phyloP scores from a whole-genome alignment of 1,284 basidiomycete genomes.

The Calocybe gambosa region DNA sequence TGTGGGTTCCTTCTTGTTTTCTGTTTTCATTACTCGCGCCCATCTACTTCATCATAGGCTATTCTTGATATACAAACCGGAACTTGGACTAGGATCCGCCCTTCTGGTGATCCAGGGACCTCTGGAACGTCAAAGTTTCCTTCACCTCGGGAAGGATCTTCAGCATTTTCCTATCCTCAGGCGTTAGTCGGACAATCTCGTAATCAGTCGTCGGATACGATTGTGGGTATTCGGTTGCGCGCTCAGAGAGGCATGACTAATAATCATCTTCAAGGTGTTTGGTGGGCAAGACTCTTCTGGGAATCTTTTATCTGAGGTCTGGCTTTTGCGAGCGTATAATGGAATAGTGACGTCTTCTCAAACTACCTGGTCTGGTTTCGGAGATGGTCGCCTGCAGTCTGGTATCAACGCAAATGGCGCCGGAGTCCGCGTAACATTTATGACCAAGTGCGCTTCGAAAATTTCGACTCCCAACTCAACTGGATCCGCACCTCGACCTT shows the following conservation, averaged over 20 bases:
- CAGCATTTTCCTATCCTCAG: constrained; percentile 47
- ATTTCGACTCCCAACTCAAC: constrained; percentile 23
- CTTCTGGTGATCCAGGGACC: constrained; percentile 63
- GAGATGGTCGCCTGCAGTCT: constrained; percentile 50
- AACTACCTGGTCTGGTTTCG: constrained; percentile 56
- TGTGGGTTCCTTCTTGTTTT: constrained; percentile 33
- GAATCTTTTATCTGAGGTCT: constrained; percentile 64
- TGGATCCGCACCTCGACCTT: constrained; percentile 15
- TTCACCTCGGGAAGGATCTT: constrained; percentile 61
- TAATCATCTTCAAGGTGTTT: constrained; percentile 40
- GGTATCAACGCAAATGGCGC: constrained; percentile 59
- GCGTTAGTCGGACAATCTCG: constrained; percentile 53
- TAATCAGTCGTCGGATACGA: constrained; percentile 55
- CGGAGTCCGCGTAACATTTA: constrained; percentile 57
- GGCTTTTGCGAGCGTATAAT: constrained; percentile 68
- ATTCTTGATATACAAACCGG: constrained; percentile 57
- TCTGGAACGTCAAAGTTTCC: constrained; percentile 45
- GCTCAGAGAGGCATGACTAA: constrained; percentile 1
- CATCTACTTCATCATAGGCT: constrained; percentile 32
- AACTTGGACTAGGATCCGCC: constrained; percentile 67
- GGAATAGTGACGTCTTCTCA: constrained; percentile 48
- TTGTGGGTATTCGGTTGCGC: constrained; percentile 30
- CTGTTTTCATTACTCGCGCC: not conserved
- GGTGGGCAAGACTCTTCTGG: constrained; percentile 66
- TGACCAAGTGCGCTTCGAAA: constrained; percentile 51